A percentile compares a stretch with the other conserved stretches of the same genome.
phyloP scores from a whole-genome alignment of 148 eudicot species.

The Tetragonia tetragonoides region DNA sequence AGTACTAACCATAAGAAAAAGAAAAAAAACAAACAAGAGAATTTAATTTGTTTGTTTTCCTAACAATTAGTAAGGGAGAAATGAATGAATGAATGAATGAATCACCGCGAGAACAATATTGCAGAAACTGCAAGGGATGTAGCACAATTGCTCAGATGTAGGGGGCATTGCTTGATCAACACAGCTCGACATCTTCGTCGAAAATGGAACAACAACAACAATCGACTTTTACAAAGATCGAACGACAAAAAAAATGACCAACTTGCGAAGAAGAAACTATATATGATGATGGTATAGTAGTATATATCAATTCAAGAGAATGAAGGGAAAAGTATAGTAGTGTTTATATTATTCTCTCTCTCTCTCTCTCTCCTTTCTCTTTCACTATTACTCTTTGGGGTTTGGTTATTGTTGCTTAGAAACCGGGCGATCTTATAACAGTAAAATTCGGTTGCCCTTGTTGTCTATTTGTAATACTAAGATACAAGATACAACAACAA shows the following conservation, averaged over 20 bases:
- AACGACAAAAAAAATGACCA: conserved; percentile 15
- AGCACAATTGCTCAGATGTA: conserved; percentile 72
- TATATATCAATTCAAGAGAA: not conserved
- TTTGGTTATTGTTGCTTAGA: conserved; percentile 18
- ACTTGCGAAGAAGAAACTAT: conserved; percentile 21
- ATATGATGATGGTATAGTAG: not conserved
- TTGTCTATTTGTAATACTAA: conserved; percentile 26
- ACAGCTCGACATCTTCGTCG: conserved; percentile 38
- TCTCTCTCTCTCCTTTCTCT: not conserved
- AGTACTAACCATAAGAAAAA: no score
- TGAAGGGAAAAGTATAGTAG: not conserved
- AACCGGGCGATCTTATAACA: conserved; percentile 12
- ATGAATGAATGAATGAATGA: not conserved
- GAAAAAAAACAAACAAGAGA: no score
- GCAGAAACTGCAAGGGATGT: conserved; percentile 96
- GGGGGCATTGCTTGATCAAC: conserved; percentile 26
- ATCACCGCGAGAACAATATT: conserved; percentile 70
- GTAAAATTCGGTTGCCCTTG: conserved; percentile 3
- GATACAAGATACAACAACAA: no score
- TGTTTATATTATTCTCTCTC: not conserved
- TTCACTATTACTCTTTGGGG: not conserved
- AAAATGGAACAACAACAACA: not conserved
- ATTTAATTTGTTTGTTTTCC: no score
- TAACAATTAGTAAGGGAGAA: no score
- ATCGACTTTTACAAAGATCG: not conserved